These are phyloP conservation scores for Thraustochytrium sp. DNA, from an alignment of 352 stramenopile species.

Conservation along the genomic window DNA sequence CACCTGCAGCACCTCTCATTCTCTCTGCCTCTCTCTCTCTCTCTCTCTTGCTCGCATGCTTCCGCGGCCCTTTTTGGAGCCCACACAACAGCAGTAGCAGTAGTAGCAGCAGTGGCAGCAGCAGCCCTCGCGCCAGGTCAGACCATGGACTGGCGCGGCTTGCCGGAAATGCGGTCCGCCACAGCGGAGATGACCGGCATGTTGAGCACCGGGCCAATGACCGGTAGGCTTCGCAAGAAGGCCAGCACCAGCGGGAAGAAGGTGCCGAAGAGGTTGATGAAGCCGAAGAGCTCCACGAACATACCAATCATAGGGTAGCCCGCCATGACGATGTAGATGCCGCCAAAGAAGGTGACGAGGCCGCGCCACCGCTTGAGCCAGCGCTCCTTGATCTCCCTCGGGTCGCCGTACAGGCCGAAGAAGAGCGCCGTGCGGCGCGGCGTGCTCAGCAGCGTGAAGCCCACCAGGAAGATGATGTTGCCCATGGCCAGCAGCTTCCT, in stretches of 20 bases:
- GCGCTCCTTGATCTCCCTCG: slow-evolving; percentile 52
- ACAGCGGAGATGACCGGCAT: slow-evolving; percentile 66
- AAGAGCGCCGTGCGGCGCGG: slow-evolving; percentile 72
- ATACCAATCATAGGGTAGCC: slow-evolving; percentile 74
- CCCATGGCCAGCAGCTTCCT: slow-evolving; percentile 71
- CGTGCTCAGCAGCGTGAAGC: slow-evolving; percentile 72
- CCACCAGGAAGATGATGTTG: slow-evolving; percentile 75
- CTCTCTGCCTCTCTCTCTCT: not conserved
- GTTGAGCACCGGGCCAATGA: slow-evolving; percentile 69
- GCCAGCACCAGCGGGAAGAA: slow-evolving; percentile 79
- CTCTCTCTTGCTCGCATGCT: too few relatives aligned
- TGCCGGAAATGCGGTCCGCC: slow-evolving; percentile 72
- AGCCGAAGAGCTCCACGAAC: slow-evolving; percentile 74
- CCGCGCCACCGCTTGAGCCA: slow-evolving; percentile 69
- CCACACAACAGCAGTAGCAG: not conserved
- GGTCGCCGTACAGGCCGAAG: slow-evolving; percentile 59
- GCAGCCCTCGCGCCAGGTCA: too few relatives aligned
- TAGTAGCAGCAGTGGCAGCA: too few relatives aligned
- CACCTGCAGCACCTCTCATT: too few relatives aligned
- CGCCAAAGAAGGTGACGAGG: slow-evolving; percentile 76
- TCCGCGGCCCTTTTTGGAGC: not conserved
- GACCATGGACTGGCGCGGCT: slow-evolving; percentile 40
- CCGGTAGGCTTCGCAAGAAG: slow-evolving; percentile 71
- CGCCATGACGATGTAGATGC: slow-evolving; percentile 73
- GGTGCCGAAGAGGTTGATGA: slow-evolving; percentile 78